A percentile compares a stretch with the other conserved stretches of the same genome.
Evolutionary conservation across 768 basidiomycete species (phyloP).

Genomic region (Lenzites betulinus): DNA sequence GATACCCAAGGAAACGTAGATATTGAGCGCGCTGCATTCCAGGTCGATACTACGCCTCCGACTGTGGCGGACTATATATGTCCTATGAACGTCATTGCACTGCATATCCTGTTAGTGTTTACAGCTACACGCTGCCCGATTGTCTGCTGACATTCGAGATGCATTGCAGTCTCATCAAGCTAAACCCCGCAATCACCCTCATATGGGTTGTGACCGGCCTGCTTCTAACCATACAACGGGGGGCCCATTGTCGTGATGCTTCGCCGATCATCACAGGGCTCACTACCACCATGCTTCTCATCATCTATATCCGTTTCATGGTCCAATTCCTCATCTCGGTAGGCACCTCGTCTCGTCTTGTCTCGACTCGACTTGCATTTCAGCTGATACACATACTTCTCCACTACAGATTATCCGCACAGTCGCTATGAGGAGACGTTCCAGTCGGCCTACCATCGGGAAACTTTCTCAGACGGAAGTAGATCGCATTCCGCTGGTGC

Average conservation of each 20-base stretch:
- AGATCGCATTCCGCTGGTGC: conserved; percentile 18
- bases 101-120: conserved; percentile 1
- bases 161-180: conserved; percentile 1
- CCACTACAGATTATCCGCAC: not conserved
- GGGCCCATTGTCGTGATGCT: not conserved
- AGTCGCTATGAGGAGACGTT: not conserved
- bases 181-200: conserved; percentile 5
- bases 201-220: conserved; percentile 5
- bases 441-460: not conserved
- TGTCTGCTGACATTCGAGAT: not conserved
- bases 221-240: conserved; percentile 7
- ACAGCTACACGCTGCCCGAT: not conserved
- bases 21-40: not conserved
- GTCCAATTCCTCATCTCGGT: not conserved
- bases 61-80: not conserved
- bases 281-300: not conserved
- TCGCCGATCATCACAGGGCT: conserved; percentile 1
- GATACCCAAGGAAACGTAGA: not conserved
- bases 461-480: conserved; percentile 16
- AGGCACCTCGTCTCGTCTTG: not conserved
- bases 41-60: not conserved
- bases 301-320: conserved; percentile 7
- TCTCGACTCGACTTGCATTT: too few species aligned
- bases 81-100: conserved; percentile 2
- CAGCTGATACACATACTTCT: too few species aligned